phyloP scores from a whole-genome alignment of 176 grass and related monocot genomes.

The Aegilops umbellulata region DNA sequence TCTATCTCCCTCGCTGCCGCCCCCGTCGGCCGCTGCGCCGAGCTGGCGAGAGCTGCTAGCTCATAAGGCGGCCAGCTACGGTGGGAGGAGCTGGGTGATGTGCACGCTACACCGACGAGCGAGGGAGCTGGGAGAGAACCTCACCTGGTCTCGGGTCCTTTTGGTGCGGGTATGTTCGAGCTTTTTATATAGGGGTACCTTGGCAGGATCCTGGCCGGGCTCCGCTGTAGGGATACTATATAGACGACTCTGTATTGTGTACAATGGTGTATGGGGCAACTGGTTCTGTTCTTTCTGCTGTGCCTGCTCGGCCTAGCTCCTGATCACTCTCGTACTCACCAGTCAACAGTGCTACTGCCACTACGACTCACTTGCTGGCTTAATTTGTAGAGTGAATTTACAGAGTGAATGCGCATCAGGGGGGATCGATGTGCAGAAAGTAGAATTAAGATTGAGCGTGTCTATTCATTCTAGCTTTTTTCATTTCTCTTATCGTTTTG shows the following conservation, averaged over 20 bases:
- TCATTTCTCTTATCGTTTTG: neutral
- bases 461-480: neutral
- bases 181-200: conserved; percentile 39
- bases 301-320: neutral
- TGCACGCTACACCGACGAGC: neutral
- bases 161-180: conserved; percentile 41
- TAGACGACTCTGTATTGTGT: conserved; percentile 24
- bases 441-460: neutral
- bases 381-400: neutral
- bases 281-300: conserved; percentile 26
- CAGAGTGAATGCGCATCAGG: too few relatives aligned
- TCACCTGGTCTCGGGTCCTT: conserved; percentile 23
- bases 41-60: conserved; percentile 35
- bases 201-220: neutral
- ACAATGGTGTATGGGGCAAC: neutral
- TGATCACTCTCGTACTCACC: neutral
- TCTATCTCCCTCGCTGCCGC: neutral
- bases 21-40: conserved; percentile 5
- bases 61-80: conserved; percentile 17
- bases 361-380: neutral
- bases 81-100: neutral
- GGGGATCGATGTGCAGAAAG: neutral
- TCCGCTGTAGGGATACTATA: conserved; percentile 11
- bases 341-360: neutral
- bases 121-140: conserved; percentile 5